These are phyloP conservation scores for Stentor coeruleus DNA, from an alignment of 73 alveolate genomes.

Conservation along the genomic window DNA sequence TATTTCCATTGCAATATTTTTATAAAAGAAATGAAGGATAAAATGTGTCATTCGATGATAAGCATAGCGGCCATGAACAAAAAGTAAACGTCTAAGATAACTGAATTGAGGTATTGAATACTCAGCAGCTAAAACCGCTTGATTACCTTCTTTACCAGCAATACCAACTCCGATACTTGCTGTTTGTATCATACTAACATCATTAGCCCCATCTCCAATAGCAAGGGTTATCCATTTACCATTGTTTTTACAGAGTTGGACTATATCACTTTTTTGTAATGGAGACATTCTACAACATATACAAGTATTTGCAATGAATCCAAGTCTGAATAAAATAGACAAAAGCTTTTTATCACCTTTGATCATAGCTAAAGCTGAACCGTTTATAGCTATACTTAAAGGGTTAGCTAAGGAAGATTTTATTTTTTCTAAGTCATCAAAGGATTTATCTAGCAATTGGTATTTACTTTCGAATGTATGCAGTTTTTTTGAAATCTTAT, in stretches of 20 bases:
- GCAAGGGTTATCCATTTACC: slow-evolving; percentile 58
- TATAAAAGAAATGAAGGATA: slow-evolving; percentile 93
- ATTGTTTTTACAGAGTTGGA: slow-evolving; percentile 52
- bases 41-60: slow-evolving; percentile 83
- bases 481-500: slow-evolving; percentile 51
- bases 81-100: slow-evolving; percentile 73
- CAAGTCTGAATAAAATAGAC: slow-evolving; percentile 5
- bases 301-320: not conserved
- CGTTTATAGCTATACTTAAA: slow-evolving; percentile 32
- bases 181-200: slow-evolving; percentile 75
- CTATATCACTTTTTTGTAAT: slow-evolving; percentile 32
- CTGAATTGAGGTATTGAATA: slow-evolving; percentile 85
- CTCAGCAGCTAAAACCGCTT: slow-evolving; percentile 94
- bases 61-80: slow-evolving; percentile 93
- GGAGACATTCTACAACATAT: slow-evolving; percentile 22
- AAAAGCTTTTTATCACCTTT: slow-evolving; percentile 3
- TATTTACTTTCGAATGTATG: not conserved
- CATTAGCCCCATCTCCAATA: slow-evolving; percentile 85
- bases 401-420: not conserved
- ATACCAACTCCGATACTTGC: slow-evolving; percentile 91
- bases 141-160: slow-evolving; percentile 83
- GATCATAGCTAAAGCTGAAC: not conserved
- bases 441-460: not conserved
- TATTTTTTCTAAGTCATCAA: not conserved
- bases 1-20: slow-evolving; percentile 82